Percentiles rank a stretch among this genome's conserved stretches.
phyloP scores from a whole-genome alignment of 768 basidiomycete species.

The Lentinula raphanica region DNA sequence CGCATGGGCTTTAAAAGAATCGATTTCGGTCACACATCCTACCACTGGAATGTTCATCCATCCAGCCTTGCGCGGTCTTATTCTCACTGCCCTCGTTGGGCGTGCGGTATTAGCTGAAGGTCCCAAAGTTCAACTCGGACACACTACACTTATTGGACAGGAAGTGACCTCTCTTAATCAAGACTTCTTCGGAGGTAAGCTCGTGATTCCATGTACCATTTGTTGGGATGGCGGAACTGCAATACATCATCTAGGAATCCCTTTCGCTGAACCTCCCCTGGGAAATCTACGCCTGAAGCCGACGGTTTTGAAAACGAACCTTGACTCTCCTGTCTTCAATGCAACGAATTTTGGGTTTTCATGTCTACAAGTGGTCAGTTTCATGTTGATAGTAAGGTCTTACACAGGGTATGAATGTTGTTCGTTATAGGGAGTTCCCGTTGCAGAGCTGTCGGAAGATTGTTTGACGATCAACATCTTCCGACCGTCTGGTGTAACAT shows the following conservation, averaged over 20 bases:
- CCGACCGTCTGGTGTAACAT: constrained; percentile 22
- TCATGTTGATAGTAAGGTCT: no score
- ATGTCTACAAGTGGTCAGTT: constrained; percentile 37
- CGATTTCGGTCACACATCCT: no score
- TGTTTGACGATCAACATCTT: constrained; percentile 40
- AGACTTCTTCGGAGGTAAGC: constrained; percentile 28
- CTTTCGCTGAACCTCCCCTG: constrained; percentile 50
- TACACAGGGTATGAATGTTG: neutral
- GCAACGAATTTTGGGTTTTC: constrained; percentile 42
- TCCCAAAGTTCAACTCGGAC: constrained; percentile 23
- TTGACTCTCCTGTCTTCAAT: constrained; percentile 30
- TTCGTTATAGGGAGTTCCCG: neutral
- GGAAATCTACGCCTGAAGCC: constrained; percentile 41
- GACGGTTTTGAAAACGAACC: constrained; percentile 37
- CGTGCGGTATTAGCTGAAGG: neutral
- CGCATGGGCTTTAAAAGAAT: no score
- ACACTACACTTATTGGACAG: constrained; percentile 17
- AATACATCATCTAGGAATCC: constrained; percentile 35
- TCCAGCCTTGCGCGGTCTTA: neutral
- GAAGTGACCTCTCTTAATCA: constrained; percentile 11
- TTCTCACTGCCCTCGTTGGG: neutral
- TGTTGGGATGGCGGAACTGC: neutral
- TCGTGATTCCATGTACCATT: neutral
- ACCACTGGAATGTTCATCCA: neutral
- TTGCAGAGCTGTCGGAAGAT: constrained; percentile 28